Evolutionary conservation across 2,329 filamentous ascomycete species (phyloP).

Genomic region (Monilinia fructicola): DNA sequence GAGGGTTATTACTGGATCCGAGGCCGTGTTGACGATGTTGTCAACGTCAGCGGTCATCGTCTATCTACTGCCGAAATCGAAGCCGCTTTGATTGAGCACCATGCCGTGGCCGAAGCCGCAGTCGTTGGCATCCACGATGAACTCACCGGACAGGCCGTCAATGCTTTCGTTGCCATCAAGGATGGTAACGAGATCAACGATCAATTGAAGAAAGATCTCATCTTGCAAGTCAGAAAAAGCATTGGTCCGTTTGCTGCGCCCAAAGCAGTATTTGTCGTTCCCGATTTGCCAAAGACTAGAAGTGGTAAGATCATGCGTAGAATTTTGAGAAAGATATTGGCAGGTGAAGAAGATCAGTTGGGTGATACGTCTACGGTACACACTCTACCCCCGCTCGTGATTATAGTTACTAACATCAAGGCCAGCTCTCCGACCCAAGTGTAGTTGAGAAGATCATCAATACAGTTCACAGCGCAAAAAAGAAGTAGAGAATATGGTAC

Average conservation of each 20-base stretch:
- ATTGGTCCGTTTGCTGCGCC: conserved; percentile 97
- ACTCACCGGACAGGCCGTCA: conserved; percentile 94
- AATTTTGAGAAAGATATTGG: conserved; percentile 94
- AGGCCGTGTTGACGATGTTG: conserved; percentile 95
- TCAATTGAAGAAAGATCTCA: conserved; percentile 85
- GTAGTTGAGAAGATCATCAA: conserved; percentile 89
- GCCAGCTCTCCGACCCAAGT: conserved; percentile 79
- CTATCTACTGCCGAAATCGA: conserved; percentile 98
- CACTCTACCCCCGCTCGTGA: conserved; percentile 23
- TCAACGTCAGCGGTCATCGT: conserved; percentile 95
- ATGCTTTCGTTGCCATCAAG: conserved; percentile 93
- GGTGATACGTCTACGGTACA: conserved; percentile 84
- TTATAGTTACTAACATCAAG: conserved; percentile 18
- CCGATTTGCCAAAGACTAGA: conserved; percentile 94
- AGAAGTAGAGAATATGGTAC: conserved; percentile 31
- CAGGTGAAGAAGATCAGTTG: conserved; percentile 94
- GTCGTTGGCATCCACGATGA: conserved; percentile 93
- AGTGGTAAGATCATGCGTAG: conserved; percentile 99
- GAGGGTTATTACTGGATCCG: conserved; percentile 99
- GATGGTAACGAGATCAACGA: conserved; percentile 75
- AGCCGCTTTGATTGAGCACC: conserved; percentile 91
- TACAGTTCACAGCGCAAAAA: conserved; percentile 52
- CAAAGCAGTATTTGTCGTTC: conserved; percentile 87
- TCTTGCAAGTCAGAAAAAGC: conserved; percentile 92
- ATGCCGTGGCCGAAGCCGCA: conserved; percentile 85